Base-by-base conservation (phyloP, 164 flowering plant genomes). In the Aristolochia fimbriata region DNA sequence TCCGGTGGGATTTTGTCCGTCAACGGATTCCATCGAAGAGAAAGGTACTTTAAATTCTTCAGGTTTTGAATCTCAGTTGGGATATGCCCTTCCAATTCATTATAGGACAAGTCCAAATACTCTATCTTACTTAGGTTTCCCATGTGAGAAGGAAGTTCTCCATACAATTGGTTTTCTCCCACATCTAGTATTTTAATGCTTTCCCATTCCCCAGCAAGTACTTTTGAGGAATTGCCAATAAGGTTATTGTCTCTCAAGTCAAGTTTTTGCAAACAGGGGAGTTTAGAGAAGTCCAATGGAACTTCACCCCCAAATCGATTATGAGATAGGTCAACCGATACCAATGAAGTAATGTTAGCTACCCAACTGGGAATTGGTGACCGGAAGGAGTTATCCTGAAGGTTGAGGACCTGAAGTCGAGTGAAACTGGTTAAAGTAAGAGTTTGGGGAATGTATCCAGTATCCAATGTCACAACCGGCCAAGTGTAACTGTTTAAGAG, bases 401-500 rank as follows among this genome's bases (percentile, higher is more conserved):
- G 45, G 33, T 37, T 14, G 17, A 57, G 45, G 59, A 13, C 20
- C 14, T 7, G 15, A 31, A 57, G 47, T 10, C 45, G n/a, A 30
- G 59, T 0, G 21, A 57, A 37, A 7, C 31, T 61, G 1, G 30
- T 49, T 48, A 13, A 15, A 1, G 61, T 20, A 61, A 55, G 24
- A 2, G 33, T n/a, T 6, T 55, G 33, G 15, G 51, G 15, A 47
- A 58, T 19, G 37, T 55, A 4, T 6, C n/a, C n/a, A n/a, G n/a
- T n/a, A 61, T 61, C n/a, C n/a, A 6, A 7, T 0, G 27, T 5
- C 30, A 27, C 70, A 62, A 4, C 11, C 0, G 0, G 4, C 13
- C 7, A 68, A 51, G 31, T 21, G 46, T 46, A 68, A 52, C 16
- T 62, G 24, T 16, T 30, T 13, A 16, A 68, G 24, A 24, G 61